Evolutionary conservation across 768 basidiomycete species (phyloP), one percentile per base, ranked within the genome.

Genomic region (Amanita inopinata): DNA sequence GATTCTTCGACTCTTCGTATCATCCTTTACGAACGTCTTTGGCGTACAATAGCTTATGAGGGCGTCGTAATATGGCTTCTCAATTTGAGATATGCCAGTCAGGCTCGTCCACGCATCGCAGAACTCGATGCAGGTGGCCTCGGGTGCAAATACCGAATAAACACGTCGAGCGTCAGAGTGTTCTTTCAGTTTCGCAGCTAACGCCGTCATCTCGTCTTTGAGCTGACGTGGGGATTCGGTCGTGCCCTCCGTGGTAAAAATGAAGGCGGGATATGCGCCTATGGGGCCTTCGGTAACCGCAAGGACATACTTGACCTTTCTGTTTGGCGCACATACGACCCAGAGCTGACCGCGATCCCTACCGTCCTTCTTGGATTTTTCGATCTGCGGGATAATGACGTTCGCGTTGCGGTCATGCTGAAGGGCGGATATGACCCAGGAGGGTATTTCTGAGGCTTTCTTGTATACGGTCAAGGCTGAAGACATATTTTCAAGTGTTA

Each of bases 201-300:
- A 60, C 10, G 53, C 46, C 1, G 46, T 33, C 20, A 88, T 55
- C 8, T 71, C 65, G 4, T 62, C 62, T 2, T 51, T 43, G 10
- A 75, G 54, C 28, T 60, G 58, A 1, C 33, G 35, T 57, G 49
- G 22, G 83, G 65, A 4, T 48, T 46, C 11, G 60, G 56, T 52
- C n/a, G 53, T 63, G 0, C 62, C 68, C 46, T 66, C 65, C 24
- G 64, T 62, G 18, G 64, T 71, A 53, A 67, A 73, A 20, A 87
- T 63, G 61, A 87, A 87, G 5, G 82, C 51, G 2, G 85, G 86
- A 49, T 86, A 82, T 35, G 62, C 53, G 1, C 73, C 82, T 38
- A 80, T 60, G 14, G 59, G 54, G 0, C 74, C 74, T 20, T 68
- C 56, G 0, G 79, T 83, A 49, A 74, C 75, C 8, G 80, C 71